These are phyloP conservation scores for Globisporangium orthogonon DNA, from an alignment of 352 stramenopile genomes.

Conservation along the genomic window DNA sequence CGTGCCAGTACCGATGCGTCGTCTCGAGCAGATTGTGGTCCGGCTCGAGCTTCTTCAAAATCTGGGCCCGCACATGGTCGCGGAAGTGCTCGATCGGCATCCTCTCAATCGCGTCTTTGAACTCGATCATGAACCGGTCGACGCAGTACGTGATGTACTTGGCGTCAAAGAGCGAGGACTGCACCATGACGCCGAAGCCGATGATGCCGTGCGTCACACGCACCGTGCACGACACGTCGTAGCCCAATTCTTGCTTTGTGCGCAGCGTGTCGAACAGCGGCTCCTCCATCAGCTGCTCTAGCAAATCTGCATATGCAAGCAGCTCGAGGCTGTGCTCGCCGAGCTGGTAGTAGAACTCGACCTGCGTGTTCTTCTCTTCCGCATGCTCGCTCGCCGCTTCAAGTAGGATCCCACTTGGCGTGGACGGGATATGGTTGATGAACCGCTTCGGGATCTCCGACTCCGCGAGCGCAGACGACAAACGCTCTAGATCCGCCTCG, in stretches of 20 bases:
- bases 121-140: conserved; percentile 73
- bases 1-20: conserved; percentile 74
- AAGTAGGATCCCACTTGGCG: conserved; percentile 36
- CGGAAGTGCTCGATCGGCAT: conserved; percentile 70
- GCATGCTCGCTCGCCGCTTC: conserved; percentile 62
- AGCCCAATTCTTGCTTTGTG: conserved; percentile 87
- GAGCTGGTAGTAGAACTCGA: conserved; percentile 87
- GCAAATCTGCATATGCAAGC: conserved; percentile 72
- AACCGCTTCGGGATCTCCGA: conserved; percentile 33
- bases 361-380: conserved; percentile 76
- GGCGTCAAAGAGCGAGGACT: conserved; percentile 71
- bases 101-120: conserved; percentile 57
- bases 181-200: conserved; percentile 76
- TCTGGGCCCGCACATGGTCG: conserved; percentile 76
- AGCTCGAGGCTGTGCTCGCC: conserved; percentile 50
- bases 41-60: conserved; percentile 72
- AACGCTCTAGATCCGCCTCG: conserved; percentile 31
- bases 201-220: conserved; percentile 78
- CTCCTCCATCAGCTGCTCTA: conserved; percentile 88
- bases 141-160: conserved; percentile 62
- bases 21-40: conserved; percentile 79
- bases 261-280: conserved; percentile 83
- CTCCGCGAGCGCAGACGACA: conserved; percentile 22
- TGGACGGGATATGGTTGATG: conserved; percentile 51
- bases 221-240: conserved; percentile 86